Conservation (phyloP, 2,329 filamentous ascomycete species). For the Torrubiella hemipterigena region DNA sequence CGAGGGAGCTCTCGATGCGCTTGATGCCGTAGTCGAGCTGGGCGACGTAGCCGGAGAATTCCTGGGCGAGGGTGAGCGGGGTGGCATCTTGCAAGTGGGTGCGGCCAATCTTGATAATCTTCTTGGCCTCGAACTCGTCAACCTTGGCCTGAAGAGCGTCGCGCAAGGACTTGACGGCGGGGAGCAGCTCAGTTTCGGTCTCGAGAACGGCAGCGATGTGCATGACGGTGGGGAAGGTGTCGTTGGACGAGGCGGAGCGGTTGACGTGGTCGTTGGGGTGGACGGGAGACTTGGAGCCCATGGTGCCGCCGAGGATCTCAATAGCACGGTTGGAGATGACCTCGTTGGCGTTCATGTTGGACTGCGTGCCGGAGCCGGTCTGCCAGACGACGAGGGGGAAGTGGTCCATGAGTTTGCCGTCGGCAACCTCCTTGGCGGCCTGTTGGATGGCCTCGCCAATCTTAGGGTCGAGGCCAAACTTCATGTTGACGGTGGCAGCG, state of each 20-base stretch:
- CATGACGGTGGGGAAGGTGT: constrained; percentile 99
- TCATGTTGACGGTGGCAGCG: constrained; percentile 90
- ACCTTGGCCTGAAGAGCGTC: constrained; percentile 80
- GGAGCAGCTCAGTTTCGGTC: constrained; percentile 74
- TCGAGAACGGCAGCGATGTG: constrained; percentile 96
- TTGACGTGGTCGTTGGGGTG: constrained; percentile 99
- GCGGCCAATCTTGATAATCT: constrained; percentile 97
- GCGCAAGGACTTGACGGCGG: constrained; percentile 70
- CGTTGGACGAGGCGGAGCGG: constrained; percentile 97
- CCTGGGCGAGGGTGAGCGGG: constrained; percentile 86
- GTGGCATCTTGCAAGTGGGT: constrained; percentile 97
- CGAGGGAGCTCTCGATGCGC: constrained; percentile 72
- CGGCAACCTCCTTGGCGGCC: constrained; percentile 85
- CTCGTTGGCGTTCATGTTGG: constrained; percentile 99
- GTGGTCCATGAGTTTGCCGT: constrained; percentile 88
- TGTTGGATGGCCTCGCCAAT: constrained; percentile 88
- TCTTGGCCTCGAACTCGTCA: constrained; percentile 68
- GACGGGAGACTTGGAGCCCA: constrained; percentile 96
- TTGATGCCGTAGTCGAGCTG: constrained; percentile 86
- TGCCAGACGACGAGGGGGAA: constrained; percentile 99
- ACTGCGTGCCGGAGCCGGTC: constrained; percentile 96
- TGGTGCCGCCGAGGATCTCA: constrained; percentile 86
- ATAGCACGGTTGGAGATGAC: constrained; percentile 99
- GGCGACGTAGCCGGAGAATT: constrained; percentile 94
- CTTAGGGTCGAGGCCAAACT: constrained; percentile 82